These are phyloP conservation scores for Hericium coralloides DNA, from an alignment of 768 basidiomycete genomes.

Conservation along the genomic window DNA sequence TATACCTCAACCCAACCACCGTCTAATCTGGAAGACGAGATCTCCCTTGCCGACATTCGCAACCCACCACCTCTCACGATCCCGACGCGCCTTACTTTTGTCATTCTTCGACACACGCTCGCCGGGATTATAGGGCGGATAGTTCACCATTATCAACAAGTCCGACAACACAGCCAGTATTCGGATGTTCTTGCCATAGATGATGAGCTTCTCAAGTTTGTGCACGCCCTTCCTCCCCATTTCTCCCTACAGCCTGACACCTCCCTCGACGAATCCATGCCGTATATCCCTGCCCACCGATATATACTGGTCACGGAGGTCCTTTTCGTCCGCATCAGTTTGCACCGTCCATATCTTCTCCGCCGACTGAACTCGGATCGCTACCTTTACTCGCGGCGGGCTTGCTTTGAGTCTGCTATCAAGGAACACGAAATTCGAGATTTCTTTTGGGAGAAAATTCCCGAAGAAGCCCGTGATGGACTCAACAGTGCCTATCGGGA, in stretches of 20 bases:
- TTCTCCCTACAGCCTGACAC: conserved; percentile 71
- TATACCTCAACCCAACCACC: conserved; percentile 80
- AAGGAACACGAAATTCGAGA: conserved; percentile 77
- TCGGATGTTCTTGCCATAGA: conserved; percentile 76
- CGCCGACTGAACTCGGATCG: conserved; percentile 72
- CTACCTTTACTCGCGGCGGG: conserved; percentile 70
- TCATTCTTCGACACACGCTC: conserved; percentile 76
- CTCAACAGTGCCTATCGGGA: conserved; percentile 79
- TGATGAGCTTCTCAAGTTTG: conserved; percentile 73
- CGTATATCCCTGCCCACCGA: conserved; percentile 72
- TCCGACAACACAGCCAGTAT: conserved; percentile 70
- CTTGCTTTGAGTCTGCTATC: conserved; percentile 88
- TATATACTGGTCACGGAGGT: conserved; percentile 88
- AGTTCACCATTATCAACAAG: conserved; percentile 88
- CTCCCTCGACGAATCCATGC: conserved; percentile 56
- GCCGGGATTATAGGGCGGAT: conserved; percentile 83
- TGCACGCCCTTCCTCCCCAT: conserved; percentile 68
- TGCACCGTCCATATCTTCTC: conserved; percentile 84
- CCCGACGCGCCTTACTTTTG: conserved; percentile 82
- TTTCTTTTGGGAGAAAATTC: conserved; percentile 51
- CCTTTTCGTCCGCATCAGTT: conserved; percentile 73
- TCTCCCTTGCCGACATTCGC: conserved; percentile 32
- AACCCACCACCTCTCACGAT: conserved; percentile 50
- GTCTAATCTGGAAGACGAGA: conserved; percentile 61
- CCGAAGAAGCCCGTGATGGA: conserved; percentile 57